These are phyloP conservation scores for Mycotypha africana DNA, from an alignment of 371 early-diverging fungal genomes.

Conservation along the genomic window DNA sequence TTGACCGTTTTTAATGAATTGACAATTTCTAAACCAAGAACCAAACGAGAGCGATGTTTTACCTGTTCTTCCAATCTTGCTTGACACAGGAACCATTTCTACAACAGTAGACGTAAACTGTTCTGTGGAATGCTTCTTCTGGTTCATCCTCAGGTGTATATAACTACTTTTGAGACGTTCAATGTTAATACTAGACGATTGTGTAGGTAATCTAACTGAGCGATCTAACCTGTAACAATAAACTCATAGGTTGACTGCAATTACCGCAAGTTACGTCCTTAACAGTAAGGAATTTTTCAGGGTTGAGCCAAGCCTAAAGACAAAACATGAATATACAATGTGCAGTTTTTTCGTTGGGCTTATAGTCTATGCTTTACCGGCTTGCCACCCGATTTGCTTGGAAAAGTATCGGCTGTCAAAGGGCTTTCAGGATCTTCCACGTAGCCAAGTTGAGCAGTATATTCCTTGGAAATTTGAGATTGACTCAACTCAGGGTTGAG, in stretches of 20 bases:
- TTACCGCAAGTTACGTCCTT: conserved; percentile 67
- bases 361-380: conserved; percentile 54
- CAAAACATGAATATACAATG: background rate
- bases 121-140: conserved; percentile 83
- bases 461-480: conserved; percentile 21
- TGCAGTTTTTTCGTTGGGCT: background rate
- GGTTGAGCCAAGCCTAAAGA: conserved; percentile 81
- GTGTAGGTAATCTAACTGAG: no score
- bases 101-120: conserved; percentile 88
- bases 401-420: conserved; percentile 62
- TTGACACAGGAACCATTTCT: conserved; percentile 78
- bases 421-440: conserved; percentile 65
- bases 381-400: conserved; percentile 85
- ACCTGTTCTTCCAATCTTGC: conserved; percentile 58
- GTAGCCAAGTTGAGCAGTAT: conserved; percentile 67
- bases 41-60: conserved; percentile 2
- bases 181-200: background rate
- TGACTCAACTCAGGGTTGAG: conserved; percentile 29
- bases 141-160: conserved; percentile 93
- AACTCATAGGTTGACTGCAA: conserved; percentile 76
- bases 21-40: background rate
- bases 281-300: conserved; percentile 55
- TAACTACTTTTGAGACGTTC: conserved; percentile 40
- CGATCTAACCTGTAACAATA: conserved; percentile 77
- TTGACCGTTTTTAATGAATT: background rate